Evolutionary conservation across 352 stramenopile species (phyloP).

Genomic region (Phytopythium vexans): DNA sequence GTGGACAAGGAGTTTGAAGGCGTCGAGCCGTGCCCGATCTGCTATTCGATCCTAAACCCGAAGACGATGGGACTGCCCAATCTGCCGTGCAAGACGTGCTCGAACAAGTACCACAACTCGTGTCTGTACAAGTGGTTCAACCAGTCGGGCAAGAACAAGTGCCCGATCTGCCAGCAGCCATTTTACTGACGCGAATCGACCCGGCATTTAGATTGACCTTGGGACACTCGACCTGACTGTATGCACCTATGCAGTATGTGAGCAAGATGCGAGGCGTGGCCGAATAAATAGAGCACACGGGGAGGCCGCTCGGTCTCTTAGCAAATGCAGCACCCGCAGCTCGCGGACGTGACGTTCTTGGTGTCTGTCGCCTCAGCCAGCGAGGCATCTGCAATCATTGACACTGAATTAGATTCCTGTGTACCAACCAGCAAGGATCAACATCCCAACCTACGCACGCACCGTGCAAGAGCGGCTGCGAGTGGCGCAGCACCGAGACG

Average conservation of each 20-base stretch:
- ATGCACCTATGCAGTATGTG: slow-evolving; percentile 4
- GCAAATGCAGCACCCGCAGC: slow-evolving; percentile 59
- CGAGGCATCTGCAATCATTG: slow-evolving; percentile 18
- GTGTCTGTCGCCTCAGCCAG: slow-evolving; percentile 13
- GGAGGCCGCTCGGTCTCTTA: slow-evolving; percentile 11
- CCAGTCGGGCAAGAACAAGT: slow-evolving; percentile 93
- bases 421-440: neutral
- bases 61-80: slow-evolving; percentile 89
- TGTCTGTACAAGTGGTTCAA: slow-evolving; percentile 95
- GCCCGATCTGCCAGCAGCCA: slow-evolving; percentile 90
- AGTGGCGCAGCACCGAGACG: slow-evolving; percentile 77
- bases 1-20: slow-evolving; percentile 92
- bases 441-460: neutral
- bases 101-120: slow-evolving; percentile 92
- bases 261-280: slow-evolving; percentile 16
- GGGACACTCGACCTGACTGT: neutral
- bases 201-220: neutral
- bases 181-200: slow-evolving; percentile 49
- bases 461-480: slow-evolving; percentile 28
- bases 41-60: slow-evolving; percentile 90
- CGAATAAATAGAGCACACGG: slow-evolving; percentile 4
- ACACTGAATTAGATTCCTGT: neutral
- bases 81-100: slow-evolving; percentile 89
- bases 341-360: slow-evolving; percentile 44
- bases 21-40: slow-evolving; percentile 91